phyloP scores from a whole-genome alignment of 1,139 yeast species.

The Barnettozyma hawaiiensis region DNA sequence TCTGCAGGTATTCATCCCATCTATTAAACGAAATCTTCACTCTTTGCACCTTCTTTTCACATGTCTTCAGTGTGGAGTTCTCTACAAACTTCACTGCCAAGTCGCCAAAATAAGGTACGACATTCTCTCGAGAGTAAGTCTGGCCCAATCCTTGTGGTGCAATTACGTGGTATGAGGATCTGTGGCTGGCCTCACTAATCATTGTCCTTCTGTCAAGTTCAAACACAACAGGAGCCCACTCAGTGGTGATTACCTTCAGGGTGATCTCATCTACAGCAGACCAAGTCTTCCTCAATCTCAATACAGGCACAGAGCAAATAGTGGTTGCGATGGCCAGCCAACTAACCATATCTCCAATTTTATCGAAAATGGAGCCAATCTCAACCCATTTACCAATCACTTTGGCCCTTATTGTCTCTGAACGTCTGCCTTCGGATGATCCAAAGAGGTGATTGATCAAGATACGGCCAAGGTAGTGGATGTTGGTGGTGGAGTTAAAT shows the following conservation, averaged over 20 bases:
- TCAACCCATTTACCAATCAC: conserved; percentile 81
- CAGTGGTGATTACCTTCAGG: conserved; percentile 61
- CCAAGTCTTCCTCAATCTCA: conserved; percentile 77
- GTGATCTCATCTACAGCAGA: conserved; percentile 56
- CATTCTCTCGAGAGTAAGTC: conserved; percentile 68
- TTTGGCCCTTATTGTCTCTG: conserved; percentile 49
- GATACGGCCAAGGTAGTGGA: conserved; percentile 73
- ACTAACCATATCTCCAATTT: conserved; percentile 86
- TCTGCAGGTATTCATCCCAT: conserved; percentile 65
- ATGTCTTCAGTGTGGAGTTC: conserved; percentile 45
- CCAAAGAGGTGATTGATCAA: conserved; percentile 64
- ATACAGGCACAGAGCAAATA: conserved; percentile 75
- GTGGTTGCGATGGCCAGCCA: conserved; percentile 91
- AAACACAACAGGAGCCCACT: conserved; percentile 92
- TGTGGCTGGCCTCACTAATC: conserved; percentile 43
- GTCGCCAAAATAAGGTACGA: conserved; percentile 91
- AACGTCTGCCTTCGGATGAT: conserved; percentile 21
- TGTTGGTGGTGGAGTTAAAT: conserved; percentile 60
- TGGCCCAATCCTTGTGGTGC: conserved; percentile 89
- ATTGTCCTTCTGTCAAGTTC: conserved; percentile 77
- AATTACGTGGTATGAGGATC: conserved; percentile 56
- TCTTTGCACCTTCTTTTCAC: conserved; percentile 62
- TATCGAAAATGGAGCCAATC: conserved; percentile 72
- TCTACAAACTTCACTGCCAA: conserved; percentile 42
- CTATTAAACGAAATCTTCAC: conserved; percentile 70